Conservation (phyloP, 2,329 filamentous ascomycete genomes). For the Dothiorella sarmentorum region DNA sequence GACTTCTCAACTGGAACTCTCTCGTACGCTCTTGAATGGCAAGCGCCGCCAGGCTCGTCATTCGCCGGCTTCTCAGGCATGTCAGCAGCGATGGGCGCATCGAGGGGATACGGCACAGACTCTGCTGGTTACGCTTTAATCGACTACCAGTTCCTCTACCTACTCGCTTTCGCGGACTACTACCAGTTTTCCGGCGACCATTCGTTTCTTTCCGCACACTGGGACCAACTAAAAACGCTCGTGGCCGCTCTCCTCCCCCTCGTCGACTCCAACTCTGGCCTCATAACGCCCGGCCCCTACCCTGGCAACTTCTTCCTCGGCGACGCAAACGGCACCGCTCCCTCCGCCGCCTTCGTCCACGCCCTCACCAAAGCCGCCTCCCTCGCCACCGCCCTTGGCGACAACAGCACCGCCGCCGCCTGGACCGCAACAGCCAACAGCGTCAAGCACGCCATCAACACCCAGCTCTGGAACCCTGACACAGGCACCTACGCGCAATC, state of each 20-base stretch:
- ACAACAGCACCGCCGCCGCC: constrained; percentile 24
- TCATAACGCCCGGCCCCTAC: constrained; percentile 22
- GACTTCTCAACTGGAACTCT: constrained; percentile 38
- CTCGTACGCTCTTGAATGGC: constrained; percentile 29
- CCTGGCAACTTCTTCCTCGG: constrained; percentile 26
- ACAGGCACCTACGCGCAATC: constrained; percentile 31
- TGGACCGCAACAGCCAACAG: constrained; percentile 25
- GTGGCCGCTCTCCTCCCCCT: constrained; percentile 24
- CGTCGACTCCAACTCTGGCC: constrained; percentile 28
- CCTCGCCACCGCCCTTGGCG: constrained; percentile 32
- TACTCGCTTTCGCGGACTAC: constrained; percentile 28
- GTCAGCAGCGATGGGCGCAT: constrained; percentile 16
- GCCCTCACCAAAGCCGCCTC: constrained; percentile 27
- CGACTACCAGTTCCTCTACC: constrained; percentile 34
- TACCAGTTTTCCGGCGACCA: constrained; percentile 26
- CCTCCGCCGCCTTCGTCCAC: constrained; percentile 26
- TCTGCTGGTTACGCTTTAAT: constrained; percentile 20
- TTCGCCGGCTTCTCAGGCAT: constrained; percentile 22
- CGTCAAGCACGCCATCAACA: constrained; percentile 30
- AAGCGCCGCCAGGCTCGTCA: constrained; percentile 17
- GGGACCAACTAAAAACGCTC: constrained; percentile 27
- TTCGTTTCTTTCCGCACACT: constrained; percentile 22
- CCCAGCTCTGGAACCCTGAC: constrained; percentile 32
- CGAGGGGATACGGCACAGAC: constrained; percentile 14
- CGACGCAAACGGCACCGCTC: constrained; percentile 30